Evolutionary conservation across 2,329 filamentous ascomycete species (phyloP), one percentile per base, ranked within the genome.

Genomic region (Paramyrothecium roridum): DNA sequence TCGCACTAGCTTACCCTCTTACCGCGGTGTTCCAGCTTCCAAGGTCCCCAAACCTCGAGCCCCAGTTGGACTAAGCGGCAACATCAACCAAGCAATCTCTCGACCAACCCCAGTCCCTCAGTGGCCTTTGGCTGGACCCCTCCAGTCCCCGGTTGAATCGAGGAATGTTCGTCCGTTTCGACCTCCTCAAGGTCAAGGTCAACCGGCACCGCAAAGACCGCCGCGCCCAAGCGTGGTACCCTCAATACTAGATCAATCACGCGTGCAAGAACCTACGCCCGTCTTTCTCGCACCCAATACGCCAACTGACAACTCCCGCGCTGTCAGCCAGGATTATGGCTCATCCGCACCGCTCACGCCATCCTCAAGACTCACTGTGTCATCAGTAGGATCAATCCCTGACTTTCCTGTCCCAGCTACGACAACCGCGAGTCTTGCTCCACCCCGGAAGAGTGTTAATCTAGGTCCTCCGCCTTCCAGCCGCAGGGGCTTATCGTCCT

Each of bases 391-490:
- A 34, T 80, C 83, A 3, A 84, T 86, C 56, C 82, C 84, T 3
- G 84, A 87, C 57, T 83, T 84, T 54, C 81, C 81, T 3, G 62
- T 80, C 8, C 79, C 80, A 55, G 53, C 62, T 54, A 37, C 61
- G 37, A 33, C 64, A 63, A 37, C 61, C 37, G 30, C 64, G 63
- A 37, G 64, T 56, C 47, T 59, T 61, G 52, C 62, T 56, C 53
- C 66, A 21, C 69, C 70, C 2, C 72, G 82, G 55, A 76, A 78
- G 61, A 84, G 80, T 58, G 75, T 80, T 16, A 81, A 75, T 51
- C 67, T 86, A 13, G 84, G 84, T 3, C 84, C 84, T 19, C 85
- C 85, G 1, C 84, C 84, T 3, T 83, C 80, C 13, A 77, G 83
- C 3, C 77, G 85, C 62, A 75, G 84, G 61, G 84, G 84, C 1